These are phyloP conservation scores for Dioscorea cayenensis DNA, from an alignment of 116 monocot species.

Conservation along the genomic window DNA sequence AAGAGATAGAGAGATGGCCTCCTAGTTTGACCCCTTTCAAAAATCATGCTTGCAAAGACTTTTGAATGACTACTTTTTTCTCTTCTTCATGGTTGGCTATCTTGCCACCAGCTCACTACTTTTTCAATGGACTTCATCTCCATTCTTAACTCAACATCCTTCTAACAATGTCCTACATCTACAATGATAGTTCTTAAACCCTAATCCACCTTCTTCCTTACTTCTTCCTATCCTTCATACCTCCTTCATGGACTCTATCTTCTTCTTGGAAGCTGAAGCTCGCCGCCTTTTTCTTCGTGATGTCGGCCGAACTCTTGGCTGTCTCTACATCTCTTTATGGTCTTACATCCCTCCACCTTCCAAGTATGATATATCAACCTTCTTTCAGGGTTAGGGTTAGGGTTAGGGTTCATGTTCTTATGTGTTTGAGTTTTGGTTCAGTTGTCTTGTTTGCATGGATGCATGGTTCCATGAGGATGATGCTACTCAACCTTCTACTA, in stretches of 20 bases:
- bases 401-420: too few species aligned
- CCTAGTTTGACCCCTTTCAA: slow-evolving; percentile 14
- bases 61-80: slow-evolving; percentile 30
- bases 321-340: slow-evolving; percentile 56
- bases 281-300: slow-evolving; percentile 35
- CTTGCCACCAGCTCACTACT: not conserved
- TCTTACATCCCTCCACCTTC: slow-evolving; percentile 33
- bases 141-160: not conserved
- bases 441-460: slow-evolving; percentile 31
- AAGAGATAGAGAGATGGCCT: not conserved
- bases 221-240: slow-evolving; percentile 4
- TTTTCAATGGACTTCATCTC: not conserved
- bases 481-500: not conserved
- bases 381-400: too few species aligned
- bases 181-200: not conserved
- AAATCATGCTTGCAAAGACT: slow-evolving; percentile 12
- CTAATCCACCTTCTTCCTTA: not conserved
- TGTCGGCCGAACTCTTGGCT: slow-evolving; percentile 20
- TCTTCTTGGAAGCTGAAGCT: slow-evolving; percentile 27
- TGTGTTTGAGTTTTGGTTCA: not conserved
- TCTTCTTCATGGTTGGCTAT: not conserved
- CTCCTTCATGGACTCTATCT: slow-evolving; percentile 52
- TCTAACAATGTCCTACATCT: not conserved
- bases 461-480: slow-evolving; percentile 43
- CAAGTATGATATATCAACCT: slow-evolving; percentile 23